Percentiles rank a stretch among this genome's conserved stretches.
Conservation (phyloP, 345 rosid species). For the Passiflora organensis region DNA sequence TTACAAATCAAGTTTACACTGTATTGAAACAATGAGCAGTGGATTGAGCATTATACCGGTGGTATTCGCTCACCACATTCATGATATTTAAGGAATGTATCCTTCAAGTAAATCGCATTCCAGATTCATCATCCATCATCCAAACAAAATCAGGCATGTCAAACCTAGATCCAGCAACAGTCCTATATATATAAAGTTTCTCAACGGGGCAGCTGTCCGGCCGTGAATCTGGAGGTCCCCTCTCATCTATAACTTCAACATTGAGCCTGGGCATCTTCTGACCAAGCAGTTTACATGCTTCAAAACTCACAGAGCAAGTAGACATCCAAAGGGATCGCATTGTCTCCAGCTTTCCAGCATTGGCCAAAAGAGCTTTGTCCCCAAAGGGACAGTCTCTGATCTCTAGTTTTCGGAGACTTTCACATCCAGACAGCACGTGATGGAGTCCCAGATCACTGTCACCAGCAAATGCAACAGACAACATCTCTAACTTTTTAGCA, state of each 20-base stretch:
- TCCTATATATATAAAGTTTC: constrained; percentile 78
- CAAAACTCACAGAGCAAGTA: constrained; percentile 75
- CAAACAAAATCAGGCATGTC: constrained; percentile 84
- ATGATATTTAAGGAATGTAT: neutral
- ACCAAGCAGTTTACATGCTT: constrained; percentile 80
- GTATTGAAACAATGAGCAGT: too few species aligned
- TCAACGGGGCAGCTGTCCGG: constrained; percentile 71
- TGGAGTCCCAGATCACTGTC: constrained; percentile 88
- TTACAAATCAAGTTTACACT: constrained; percentile 19
- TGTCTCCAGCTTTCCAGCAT: constrained; percentile 87
- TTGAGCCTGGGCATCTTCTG: constrained; percentile 81
- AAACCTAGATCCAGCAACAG: constrained; percentile 68
- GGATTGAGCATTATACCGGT: constrained; percentile 33
- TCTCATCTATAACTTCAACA: constrained; percentile 89
- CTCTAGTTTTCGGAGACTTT: constrained; percentile 77
- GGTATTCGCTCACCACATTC: constrained; percentile 7
- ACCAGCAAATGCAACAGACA: constrained; percentile 94
- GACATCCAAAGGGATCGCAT: constrained; percentile 99
- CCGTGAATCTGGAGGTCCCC: constrained; percentile 50
- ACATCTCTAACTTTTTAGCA: constrained; percentile 81
- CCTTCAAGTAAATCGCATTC: constrained; percentile 31
- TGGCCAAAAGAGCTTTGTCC: constrained; percentile 78
- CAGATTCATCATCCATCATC: constrained; percentile 60
- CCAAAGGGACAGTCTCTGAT: constrained; percentile 93
- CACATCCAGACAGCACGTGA: constrained; percentile 79